A percentile compares a stretch with the other conserved stretches of the same genome.
Evolutionary conservation across 768 basidiomycete species (phyloP).

Genomic region (Termitomyces sp.): DNA sequence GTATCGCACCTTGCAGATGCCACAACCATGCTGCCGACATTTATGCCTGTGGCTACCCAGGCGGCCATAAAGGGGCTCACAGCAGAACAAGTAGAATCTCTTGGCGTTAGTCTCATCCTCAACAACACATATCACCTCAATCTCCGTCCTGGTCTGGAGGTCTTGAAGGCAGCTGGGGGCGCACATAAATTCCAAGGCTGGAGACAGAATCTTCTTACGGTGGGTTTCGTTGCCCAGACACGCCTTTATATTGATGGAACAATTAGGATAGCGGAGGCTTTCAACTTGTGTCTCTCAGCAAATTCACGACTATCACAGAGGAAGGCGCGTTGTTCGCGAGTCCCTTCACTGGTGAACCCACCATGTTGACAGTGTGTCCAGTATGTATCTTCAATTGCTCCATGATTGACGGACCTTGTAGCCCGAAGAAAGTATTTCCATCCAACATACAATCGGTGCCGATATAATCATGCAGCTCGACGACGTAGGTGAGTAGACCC

Average conservation of each 20-base stretch:
- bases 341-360: slow-evolving; percentile 83
- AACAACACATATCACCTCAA: slow-evolving; percentile 92
- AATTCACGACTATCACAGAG: slow-evolving; percentile 83
- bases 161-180: slow-evolving; percentile 71
- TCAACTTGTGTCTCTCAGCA: slow-evolving; percentile 79
- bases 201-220: slow-evolving; percentile 80
- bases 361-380: slow-evolving; percentile 72
- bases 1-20: slow-evolving; percentile 46
- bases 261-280: slow-evolving; percentile 84
- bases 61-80: slow-evolving; percentile 91
- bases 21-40: slow-evolving; percentile 77
- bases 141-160: slow-evolving; percentile 73
- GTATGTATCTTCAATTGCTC: slow-evolving; percentile 4
- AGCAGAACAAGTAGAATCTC: slow-evolving; percentile 72
- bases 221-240: slow-evolving; percentile 16
- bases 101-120: slow-evolving; percentile 78
- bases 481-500: slow-evolving; percentile 65
- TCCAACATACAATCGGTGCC: slow-evolving; percentile 86
- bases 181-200: slow-evolving; percentile 92
- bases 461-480: slow-evolving; percentile 96
- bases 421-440: slow-evolving; percentile 89
- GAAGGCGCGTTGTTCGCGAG: slow-evolving; percentile 83
- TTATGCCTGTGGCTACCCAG: slow-evolving; percentile 94
- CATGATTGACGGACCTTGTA: slow-evolving; percentile 19
- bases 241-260: background rate